Conservation (phyloP, 2,329 filamentous ascomycete genomes). For the Trichocomaceae sp. region DNA sequence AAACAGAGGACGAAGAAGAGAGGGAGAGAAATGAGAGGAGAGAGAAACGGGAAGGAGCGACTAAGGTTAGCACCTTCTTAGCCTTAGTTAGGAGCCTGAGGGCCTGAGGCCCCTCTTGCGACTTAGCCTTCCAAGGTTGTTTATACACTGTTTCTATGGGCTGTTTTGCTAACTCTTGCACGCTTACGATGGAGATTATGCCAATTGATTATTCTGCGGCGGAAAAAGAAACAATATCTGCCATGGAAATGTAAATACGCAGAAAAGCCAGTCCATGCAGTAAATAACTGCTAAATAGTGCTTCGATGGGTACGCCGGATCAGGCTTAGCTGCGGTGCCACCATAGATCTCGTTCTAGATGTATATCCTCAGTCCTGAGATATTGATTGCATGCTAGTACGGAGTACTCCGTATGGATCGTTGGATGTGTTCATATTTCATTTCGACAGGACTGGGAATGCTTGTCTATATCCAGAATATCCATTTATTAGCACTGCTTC, state of each 20-base stretch:
- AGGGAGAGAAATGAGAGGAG: slow-evolving; percentile 4
- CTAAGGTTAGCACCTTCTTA: background rate
- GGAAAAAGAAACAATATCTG: too few relatives aligned
- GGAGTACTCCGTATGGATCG: too few relatives aligned
- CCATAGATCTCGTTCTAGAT: background rate
- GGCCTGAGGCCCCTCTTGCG: background rate
- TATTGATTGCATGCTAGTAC: background rate
- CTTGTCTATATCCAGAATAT: too few relatives aligned
- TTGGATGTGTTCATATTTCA: too few relatives aligned
- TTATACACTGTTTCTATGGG: background rate
- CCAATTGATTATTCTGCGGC: too few relatives aligned
- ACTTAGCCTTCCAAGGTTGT: background rate
- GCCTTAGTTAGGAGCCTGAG: background rate
- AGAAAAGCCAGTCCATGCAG: too few relatives aligned
- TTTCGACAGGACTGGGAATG: background rate
- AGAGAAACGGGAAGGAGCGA: background rate
- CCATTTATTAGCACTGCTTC: too few relatives aligned
- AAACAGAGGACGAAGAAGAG: slow-evolving; percentile 5
- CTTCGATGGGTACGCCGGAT: background rate
- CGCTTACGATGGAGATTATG: too few relatives aligned
- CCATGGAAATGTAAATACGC: too few relatives aligned
- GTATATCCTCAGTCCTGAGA: background rate
- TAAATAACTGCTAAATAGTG: background rate
- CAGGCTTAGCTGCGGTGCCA: background rate
- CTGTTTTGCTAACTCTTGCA: too few relatives aligned